Evolutionary conservation across 202 grass and related monocot species (phyloP).

Genomic region (Zizania palustris): DNA sequence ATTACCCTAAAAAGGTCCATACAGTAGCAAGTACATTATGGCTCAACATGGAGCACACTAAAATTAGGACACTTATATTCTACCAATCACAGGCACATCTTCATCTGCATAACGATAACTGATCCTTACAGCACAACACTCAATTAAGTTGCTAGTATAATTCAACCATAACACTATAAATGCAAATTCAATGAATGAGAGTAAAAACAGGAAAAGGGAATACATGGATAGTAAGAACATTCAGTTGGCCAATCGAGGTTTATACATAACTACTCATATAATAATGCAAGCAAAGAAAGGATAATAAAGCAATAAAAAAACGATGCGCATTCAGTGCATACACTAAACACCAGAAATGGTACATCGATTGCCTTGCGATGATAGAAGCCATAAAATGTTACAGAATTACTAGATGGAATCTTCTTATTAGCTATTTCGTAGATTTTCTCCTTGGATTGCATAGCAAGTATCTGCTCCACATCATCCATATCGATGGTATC

Average conservation of each 20-base stretch:
- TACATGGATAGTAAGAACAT: neutral
- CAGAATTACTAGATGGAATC: neutral
- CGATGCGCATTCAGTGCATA: neutral
- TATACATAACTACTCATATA: no score
- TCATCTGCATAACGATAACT: conserved; percentile 9
- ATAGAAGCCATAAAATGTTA: conserved; percentile 9
- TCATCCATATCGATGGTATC: neutral
- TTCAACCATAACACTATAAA: neutral
- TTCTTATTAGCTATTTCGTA: neutral
- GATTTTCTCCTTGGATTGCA: neutral
- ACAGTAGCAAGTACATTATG: neutral
- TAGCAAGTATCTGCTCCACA: neutral
- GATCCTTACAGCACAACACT: neutral
- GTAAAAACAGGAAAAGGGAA: neutral
- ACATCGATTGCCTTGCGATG: neutral
- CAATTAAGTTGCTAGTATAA: neutral
- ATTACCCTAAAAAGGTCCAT: neutral
- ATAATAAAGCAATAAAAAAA: neutral
- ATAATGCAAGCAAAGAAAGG: neutral
- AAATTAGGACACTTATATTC: conserved; percentile 24
- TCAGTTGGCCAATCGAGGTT: neutral
- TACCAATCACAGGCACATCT: neutral
- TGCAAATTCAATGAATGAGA: conserved; percentile 16
- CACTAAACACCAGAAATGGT: conserved; percentile 6
- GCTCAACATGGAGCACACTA: neutral